Evolutionary conservation across 345 rosid species (phyloP).

Genomic region (Geranium brycei): DNA sequence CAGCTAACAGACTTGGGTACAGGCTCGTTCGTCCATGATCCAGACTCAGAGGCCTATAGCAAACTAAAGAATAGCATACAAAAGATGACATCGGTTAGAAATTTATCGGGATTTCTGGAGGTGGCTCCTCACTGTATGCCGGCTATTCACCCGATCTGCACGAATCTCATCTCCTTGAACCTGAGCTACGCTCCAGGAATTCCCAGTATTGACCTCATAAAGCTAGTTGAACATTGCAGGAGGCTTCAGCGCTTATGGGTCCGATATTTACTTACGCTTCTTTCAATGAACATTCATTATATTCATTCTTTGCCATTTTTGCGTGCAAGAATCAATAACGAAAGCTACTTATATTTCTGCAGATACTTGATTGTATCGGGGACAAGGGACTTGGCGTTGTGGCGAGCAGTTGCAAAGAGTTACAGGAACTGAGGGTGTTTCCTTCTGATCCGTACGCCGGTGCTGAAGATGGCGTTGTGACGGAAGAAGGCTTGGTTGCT

Average conservation of each 20-base stretch:
- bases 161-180: constrained; percentile 52
- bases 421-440: constrained; percentile 81
- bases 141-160: constrained; percentile 51
- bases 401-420: constrained; percentile 67
- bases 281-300: background rate
- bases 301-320: background rate
- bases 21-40: constrained; percentile 67
- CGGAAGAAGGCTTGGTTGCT: constrained; percentile 81
- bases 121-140: constrained; percentile 48
- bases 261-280: constrained; percentile 10
- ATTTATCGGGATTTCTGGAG: constrained; percentile 86
- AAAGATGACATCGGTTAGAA: constrained; percentile 44
- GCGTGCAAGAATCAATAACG: background rate
- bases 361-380: constrained; percentile 88
- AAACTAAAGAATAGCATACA: constrained; percentile 35
- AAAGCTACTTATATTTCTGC: constrained; percentile 14
- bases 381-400: constrained; percentile 75
- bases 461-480: constrained; percentile 48
- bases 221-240: constrained; percentile 48
- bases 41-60: constrained; percentile 39
- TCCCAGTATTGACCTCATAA: constrained; percentile 44
- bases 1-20: constrained; percentile 70
- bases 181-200: constrained; percentile 80
- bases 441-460: constrained; percentile 55
- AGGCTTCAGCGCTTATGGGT: constrained; percentile 88